These are phyloP conservation scores for Umbelopsis vinacea DNA, from an alignment of 192 early-diverging fungal species.

Conservation along the genomic window DNA sequence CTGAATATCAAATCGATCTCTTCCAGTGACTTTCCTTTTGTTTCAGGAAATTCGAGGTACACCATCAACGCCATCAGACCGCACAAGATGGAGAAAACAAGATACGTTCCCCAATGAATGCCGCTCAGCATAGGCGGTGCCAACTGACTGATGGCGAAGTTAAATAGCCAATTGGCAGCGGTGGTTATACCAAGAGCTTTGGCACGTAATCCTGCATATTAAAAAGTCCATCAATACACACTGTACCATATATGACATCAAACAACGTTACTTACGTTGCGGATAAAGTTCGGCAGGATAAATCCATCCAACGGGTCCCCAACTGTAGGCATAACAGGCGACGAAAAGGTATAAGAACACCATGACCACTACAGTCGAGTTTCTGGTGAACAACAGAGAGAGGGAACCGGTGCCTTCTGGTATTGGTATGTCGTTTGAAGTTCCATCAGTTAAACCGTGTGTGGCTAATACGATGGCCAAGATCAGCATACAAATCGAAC, in stretches of 20 bases:
- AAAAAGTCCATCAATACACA: not conserved
- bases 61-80: constrained; percentile 59
- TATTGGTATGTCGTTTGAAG: constrained; percentile 22
- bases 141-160: constrained; percentile 72
- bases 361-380: constrained; percentile 50
- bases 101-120: constrained; percentile 66
- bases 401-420: constrained; percentile 24
- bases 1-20: constrained; percentile 42
- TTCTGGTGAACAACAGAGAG: constrained; percentile 36
- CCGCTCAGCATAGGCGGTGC: constrained; percentile 69
- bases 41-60: constrained; percentile 77
- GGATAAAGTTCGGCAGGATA: constrained; percentile 81
- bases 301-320: constrained; percentile 85
- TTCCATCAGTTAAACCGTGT: constrained; percentile 40
- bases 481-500: constrained; percentile 19
- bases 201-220: constrained; percentile 63
- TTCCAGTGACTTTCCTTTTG: constrained; percentile 59
- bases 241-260: not conserved
- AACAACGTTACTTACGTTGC: constrained; percentile 53
- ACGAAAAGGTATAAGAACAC: constrained; percentile 74
- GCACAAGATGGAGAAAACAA: constrained; percentile 72
- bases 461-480: constrained; percentile 46
- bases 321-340: constrained; percentile 71
- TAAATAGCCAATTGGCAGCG: constrained; percentile 88
- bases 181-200: constrained; percentile 84